phyloP scores from a whole-genome alignment of 2,329 filamentous ascomycete species.

The Aspergillus brasiliensis region DNA sequence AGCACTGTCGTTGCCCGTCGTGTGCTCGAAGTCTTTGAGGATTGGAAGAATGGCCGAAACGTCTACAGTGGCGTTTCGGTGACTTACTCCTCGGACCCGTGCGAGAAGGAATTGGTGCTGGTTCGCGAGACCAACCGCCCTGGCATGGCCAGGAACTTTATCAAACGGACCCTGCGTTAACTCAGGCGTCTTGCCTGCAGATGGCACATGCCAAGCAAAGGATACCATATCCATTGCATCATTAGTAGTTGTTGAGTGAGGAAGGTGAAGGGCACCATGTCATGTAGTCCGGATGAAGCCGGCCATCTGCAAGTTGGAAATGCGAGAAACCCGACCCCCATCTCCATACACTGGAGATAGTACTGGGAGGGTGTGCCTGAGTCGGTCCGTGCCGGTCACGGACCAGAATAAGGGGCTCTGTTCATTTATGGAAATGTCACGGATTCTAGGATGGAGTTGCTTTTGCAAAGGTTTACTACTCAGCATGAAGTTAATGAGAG shows the following conservation, averaged over 20 bases:
- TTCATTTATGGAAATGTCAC: slow-evolving; percentile 5
- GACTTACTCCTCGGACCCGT: slow-evolving; percentile 43
- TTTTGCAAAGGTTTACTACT: background rate
- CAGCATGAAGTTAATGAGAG: background rate
- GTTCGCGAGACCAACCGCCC: slow-evolving; percentile 22
- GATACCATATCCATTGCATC: background rate
- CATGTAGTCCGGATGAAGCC: too few relatives aligned
- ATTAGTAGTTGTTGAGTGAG: background rate
- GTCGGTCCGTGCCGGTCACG: background rate
- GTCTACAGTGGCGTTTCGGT: slow-evolving; percentile 39
- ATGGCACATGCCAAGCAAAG: background rate
- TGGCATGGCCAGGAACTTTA: slow-evolving; percentile 18
- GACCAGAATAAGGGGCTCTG: background rate
- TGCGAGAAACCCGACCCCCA: background rate
- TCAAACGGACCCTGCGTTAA: slow-evolving; percentile 20
- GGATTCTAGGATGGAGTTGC: background rate
- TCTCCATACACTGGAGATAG: background rate
- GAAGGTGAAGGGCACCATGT: background rate
- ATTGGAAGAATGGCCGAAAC: slow-evolving; percentile 26
- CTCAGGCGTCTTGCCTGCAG: background rate
- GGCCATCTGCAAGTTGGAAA: slow-evolving; percentile 2
- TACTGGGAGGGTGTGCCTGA: background rate
- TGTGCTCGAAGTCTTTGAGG: slow-evolving; percentile 37
- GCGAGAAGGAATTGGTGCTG: slow-evolving; percentile 42
- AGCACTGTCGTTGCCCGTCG: slow-evolving; percentile 38